phyloP scores from a whole-genome alignment of 139 green algal genomes.

The Gonium pectorale region DNA sequence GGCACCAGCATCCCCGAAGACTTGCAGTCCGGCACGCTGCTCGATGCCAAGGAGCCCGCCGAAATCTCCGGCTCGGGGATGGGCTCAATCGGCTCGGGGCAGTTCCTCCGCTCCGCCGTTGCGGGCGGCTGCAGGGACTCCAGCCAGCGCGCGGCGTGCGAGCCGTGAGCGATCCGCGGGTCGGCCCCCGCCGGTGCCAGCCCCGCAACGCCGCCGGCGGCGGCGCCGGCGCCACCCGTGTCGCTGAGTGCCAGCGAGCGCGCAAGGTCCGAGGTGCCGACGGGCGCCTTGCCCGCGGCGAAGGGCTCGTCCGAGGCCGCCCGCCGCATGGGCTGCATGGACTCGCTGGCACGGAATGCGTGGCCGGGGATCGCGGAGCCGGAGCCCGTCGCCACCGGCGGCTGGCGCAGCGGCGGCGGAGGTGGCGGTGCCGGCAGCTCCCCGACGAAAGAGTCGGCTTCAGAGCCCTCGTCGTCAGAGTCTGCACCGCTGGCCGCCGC shows the following conservation, averaged over 20 bases:
- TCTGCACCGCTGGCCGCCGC: background rate
- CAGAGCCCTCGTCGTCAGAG: background rate
- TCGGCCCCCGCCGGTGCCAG: background rate
- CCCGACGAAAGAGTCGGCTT: background rate
- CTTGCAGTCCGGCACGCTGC: background rate
- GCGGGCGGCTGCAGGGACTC: background rate
- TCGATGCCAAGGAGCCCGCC: background rate
- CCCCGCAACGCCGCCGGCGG: background rate
- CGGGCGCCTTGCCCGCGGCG: background rate
- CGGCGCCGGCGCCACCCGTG: background rate
- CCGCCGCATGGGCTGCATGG: slow-evolving; percentile 1
- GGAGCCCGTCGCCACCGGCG: background rate
- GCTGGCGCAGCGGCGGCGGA: background rate
- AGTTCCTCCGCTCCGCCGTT: no score
- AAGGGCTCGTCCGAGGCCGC: background rate
- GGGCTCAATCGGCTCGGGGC: background rate
- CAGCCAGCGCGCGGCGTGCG: background rate
- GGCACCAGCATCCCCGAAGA: background rate
- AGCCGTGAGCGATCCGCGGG: background rate
- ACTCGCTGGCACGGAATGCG: background rate
- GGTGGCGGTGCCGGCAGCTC: background rate
- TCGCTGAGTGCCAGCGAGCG: background rate
- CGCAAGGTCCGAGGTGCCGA: no score
- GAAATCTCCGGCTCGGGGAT: background rate
- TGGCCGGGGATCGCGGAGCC: background rate